Base-by-base conservation (phyloP, 129 eudicot species). In the Oenanthe sinensis region DNA sequence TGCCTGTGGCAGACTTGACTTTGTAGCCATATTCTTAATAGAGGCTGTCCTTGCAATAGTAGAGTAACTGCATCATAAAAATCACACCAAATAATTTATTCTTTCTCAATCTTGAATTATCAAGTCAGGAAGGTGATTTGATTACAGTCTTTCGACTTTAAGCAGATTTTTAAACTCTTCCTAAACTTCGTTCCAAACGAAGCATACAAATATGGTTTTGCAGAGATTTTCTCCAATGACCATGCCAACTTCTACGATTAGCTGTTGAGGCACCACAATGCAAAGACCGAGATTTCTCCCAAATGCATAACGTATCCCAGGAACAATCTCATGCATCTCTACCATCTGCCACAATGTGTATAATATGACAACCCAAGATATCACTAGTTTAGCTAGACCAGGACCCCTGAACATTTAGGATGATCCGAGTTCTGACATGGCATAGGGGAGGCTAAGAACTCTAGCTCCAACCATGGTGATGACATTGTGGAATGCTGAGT, bases 401-500 rank as follows among this genome's bases (percentile, higher is more conserved):
- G 89, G 87, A 12, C 87, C 89, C 89, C 89, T 86, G 85, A 42
- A 33, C 48, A 26, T 65, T 45, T 45, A 33, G 36, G 36, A 33
- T 33, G 36, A 87, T 82, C 90, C 90, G 2, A 84, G 83, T 52
- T 82, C 58, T 13, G 90, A 28, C 88, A 87, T 84, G 79, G 90
- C 88, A 49, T 63, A 87, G 30, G 90, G 86, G 62, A 87, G 86
- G 40, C 86, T n/a, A n/a, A n/a, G 82, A 30, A 87, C 88, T 75
- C 90, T 1, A 33, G 36, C 36, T 13, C 86, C 90, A 40, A 87
- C 90, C 85, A 87, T 84, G 75, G 90, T 88, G 0, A 88, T 87
- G 80, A 87, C 90, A 85, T 84, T 84, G 86, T 87, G 90, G 49
- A 87, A 87, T 45, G 90, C 88, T 0, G 90, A 79, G 83, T 82